Base-by-base conservation (phyloP, 805 yeast species). In the Metschnikowia similis region DNA sequence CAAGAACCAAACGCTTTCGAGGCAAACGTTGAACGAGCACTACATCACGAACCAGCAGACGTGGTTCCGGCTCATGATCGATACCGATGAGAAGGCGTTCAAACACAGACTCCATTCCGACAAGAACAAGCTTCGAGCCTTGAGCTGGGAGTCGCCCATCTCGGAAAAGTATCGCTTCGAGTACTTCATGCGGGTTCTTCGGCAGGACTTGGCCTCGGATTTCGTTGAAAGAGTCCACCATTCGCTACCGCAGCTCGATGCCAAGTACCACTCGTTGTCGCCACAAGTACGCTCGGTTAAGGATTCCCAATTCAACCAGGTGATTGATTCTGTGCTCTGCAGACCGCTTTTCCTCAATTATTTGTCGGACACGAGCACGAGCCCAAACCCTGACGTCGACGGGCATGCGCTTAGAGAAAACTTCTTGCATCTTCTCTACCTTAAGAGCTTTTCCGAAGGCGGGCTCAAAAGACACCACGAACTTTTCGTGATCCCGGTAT, bases 391-490 rank as follows among this genome's bases (percentile, higher is more conserved):
- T 13, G 50, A 53, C 27, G 37, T 49, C 10, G 48, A 47, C 28
- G 41, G 45, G 6, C 14, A 11, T 1, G 14, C 29, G 9, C 63
- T 67, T 46, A 57, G 59, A 36, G 55, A 56, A 3, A 61, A 66
- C 42, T 72, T 65, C 56, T 62, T 56, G 44, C 57, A 56, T 34
- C 54, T 74, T 43, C 62, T 74, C 16, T 72, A 69, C 55, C 59
- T 72, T 31, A 71, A 70, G 51, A 66, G 75, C 4, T 59, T 72
- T 26, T 65, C 73, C 1, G 71, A 66, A 21, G 64, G 61, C 42
- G 74, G 75, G 2, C 60, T 74, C 35, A 61, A 59, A 35, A 70
- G 66, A 47, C 74, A 70, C 48, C 77, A 74, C 49, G 75, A 71
- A 49, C 56, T 58, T 2, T 71, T 74, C 43, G 57, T 72, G 45